Conservation (phyloP, 2,329 filamentous ascomycete genomes). For the Diaporthe citri region DNA sequence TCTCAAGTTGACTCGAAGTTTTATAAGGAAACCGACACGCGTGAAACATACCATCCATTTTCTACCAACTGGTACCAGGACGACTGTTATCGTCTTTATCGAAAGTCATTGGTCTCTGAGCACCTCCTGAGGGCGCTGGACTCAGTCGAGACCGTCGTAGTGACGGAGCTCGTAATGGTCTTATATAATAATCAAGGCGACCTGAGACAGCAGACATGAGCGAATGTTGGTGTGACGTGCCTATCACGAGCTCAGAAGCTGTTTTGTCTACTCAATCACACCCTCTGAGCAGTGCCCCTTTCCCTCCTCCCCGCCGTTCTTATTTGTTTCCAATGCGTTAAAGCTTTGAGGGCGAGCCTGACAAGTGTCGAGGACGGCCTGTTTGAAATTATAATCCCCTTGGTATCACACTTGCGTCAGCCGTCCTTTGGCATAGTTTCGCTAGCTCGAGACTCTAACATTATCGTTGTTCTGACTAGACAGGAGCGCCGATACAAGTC, state of each 20-base stretch:
- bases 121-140: neutral
- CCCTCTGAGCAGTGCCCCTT: neutral
- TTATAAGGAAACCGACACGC: neutral
- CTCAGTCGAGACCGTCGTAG: neutral
- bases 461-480: neutral
- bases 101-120: neutral
- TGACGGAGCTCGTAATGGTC: neutral
- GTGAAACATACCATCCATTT: too few relatives aligned
- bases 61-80: neutral
- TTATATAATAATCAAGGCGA: neutral
- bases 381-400: neutral
- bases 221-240: too few relatives aligned
- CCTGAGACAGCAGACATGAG: neutral
- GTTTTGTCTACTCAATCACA: neutral
- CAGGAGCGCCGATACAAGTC: neutral
- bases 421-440: neutral
- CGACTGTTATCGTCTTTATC: neutral
- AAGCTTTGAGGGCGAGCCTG: neutral
- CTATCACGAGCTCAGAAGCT: neutral
- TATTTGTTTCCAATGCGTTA: too few relatives aligned
- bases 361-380: neutral
- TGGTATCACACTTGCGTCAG: neutral
- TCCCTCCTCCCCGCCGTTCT: too few relatives aligned
- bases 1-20: neutral
- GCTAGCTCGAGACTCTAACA: neutral